Percentiles rank a stretch among this genome's conserved stretches.
phyloP scores from a whole-genome alignment of 176 grass and related monocot genomes.

The Eragrostis nindensis region DNA sequence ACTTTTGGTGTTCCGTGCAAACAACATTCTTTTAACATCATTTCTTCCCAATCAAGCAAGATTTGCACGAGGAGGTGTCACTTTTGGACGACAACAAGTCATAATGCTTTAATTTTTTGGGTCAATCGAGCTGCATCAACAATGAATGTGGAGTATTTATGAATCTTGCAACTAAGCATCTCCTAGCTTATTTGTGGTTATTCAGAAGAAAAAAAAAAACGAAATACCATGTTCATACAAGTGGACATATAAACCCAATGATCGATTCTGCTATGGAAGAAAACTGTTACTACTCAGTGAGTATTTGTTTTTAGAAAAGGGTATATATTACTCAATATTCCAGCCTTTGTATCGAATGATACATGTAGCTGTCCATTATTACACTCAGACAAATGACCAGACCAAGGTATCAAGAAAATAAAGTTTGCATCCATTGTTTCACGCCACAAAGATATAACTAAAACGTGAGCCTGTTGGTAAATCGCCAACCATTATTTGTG shows the following conservation, averaged over 20 bases:
- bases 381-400: too few species aligned
- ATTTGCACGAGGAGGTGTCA: conserved; percentile 15
- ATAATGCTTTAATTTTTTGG: conserved; percentile 20
- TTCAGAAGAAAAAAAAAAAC: background rate
- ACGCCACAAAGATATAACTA: too few species aligned
- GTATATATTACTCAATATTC: too few species aligned
- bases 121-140: conserved; percentile 18
- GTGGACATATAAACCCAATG: background rate
- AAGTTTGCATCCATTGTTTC: too few species aligned
- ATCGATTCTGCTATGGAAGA: background rate
- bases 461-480: too few species aligned
- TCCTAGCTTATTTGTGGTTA: background rate
- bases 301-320: too few species aligned
- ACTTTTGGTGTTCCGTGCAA: conserved; percentile 18
- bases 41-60: conserved; percentile 34
- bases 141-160: background rate
- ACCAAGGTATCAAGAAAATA: too few species aligned
- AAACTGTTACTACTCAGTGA: background rate
- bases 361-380: too few species aligned
- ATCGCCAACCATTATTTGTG: too few species aligned
- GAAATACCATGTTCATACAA: background rate
- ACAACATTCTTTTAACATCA: background rate
- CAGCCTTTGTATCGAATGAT: too few species aligned
- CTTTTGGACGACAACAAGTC: conserved; percentile 12
- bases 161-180: conserved; percentile 38